These are phyloP conservation scores for Schizosaccharomyces versatilis DNA, from an alignment of 1,139 yeast genomes.

Conservation along the genomic window DNA sequence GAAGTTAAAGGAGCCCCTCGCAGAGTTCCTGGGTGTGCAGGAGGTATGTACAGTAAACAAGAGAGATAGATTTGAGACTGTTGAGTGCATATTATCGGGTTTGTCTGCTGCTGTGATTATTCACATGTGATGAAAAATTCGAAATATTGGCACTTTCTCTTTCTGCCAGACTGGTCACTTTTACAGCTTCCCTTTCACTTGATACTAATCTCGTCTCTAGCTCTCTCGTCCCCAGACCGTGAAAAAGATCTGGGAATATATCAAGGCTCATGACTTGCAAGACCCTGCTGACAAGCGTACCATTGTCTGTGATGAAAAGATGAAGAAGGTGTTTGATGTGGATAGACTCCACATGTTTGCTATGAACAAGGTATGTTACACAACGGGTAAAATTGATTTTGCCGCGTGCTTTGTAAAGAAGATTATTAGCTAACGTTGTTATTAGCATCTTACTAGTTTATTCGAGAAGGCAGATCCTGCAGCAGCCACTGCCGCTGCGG, in stretches of 20 bases:
- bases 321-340: constrained; percentile 33
- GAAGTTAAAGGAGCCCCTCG: constrained; percentile 31
- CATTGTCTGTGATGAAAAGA: constrained; percentile 43
- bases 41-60: constrained; percentile 12
- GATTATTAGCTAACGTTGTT: neutral
- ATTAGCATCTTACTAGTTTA: too few species aligned
- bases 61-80: neutral
- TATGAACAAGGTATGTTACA: constrained; percentile 22
- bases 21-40: constrained; percentile 26
- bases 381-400: neutral
- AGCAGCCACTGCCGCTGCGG: too few species aligned
- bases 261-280: constrained; percentile 41
- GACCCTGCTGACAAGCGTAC: constrained; percentile 46
- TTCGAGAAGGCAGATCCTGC: too few species aligned
- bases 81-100: neutral
- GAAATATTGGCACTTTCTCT: too few species aligned
- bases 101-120: neutral
- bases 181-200: neutral
- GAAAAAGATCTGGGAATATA: constrained; percentile 51
- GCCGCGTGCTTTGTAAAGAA: neutral
- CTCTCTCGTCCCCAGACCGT: constrained; percentile 52
- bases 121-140: neutral
- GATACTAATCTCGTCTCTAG: constrained; percentile 11
- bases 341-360: constrained; percentile 36
- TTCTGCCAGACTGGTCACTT: neutral